Evolutionary conservation across 768 basidiomycete species (phyloP).

Genomic region (Coprinopsis cinerea): DNA sequence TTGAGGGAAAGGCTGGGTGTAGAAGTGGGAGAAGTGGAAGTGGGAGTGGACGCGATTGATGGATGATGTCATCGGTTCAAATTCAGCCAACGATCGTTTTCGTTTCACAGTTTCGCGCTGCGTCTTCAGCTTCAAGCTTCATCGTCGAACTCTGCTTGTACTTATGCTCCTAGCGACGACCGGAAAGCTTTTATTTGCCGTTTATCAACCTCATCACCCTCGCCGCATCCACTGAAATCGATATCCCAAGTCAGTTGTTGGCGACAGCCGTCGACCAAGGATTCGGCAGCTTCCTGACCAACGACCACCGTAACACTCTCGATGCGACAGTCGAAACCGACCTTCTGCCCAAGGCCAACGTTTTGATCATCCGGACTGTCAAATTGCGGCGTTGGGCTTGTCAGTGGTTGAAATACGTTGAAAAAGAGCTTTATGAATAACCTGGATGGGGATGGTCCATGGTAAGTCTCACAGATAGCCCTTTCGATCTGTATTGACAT

Average conservation of each 20-base stretch:
- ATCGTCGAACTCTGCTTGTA: too few species aligned
- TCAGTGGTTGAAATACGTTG: constrained; percentile 86
- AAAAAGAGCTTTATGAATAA: constrained; percentile 99
- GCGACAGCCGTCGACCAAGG: constrained; percentile 73
- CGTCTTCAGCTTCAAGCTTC: too few species aligned
- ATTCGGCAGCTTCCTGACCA: not conserved
- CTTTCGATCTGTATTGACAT: constrained; percentile 4
- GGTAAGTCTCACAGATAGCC: constrained; percentile 39
- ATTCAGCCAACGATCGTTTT: too few species aligned
- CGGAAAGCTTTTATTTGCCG: too few species aligned
- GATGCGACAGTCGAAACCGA: constrained; percentile 99
- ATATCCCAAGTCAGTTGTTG: constrained; percentile 35
- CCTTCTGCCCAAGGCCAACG: constrained; percentile 89
- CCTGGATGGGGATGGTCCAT: constrained; percentile 93
- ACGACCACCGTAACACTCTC: constrained; percentile 49
- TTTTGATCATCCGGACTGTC: constrained; percentile 94
- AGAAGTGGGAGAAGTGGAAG: too few species aligned
- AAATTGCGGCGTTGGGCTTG: constrained; percentile 97
- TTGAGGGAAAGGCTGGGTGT: too few species aligned
- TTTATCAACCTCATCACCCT: too few species aligned
- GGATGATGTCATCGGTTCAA: too few species aligned
- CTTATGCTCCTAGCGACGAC: too few species aligned
- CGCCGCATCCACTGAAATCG: constrained; percentile 31
- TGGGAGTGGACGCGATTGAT: too few species aligned
- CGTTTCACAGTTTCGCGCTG: too few species aligned